phyloP scores from a whole-genome alignment of 2,329 filamentous ascomycete species.

The Ophiostoma himal-ulmi region DNA sequence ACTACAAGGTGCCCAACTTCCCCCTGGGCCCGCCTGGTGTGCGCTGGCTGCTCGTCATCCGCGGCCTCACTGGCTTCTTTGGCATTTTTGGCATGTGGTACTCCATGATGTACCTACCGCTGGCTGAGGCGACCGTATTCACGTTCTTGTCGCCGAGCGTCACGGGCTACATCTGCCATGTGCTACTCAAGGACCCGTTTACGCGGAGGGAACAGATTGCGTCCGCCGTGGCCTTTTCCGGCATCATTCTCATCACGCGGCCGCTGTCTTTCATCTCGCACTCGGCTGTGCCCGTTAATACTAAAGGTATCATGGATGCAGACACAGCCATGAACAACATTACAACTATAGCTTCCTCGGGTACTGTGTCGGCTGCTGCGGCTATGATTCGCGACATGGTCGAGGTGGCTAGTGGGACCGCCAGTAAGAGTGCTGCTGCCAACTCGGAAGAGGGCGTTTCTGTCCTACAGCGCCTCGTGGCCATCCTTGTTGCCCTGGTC shows the following conservation, averaged over 20 bases:
- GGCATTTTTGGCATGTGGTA: slow-evolving; percentile 73
- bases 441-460: slow-evolving; percentile 8
- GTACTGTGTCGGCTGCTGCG: neutral
- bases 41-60: slow-evolving; percentile 55
- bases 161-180: slow-evolving; percentile 72
- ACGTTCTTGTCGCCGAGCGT: slow-evolving; percentile 79
- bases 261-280: slow-evolving; percentile 42
- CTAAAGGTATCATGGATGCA: neutral
- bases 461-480: slow-evolving; percentile 25
- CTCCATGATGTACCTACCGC: slow-evolving; percentile 65
- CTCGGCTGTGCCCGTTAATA: slow-evolving; percentile 11
- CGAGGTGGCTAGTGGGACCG: neutral
- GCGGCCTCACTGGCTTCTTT: slow-evolving; percentile 40
- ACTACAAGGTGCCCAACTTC: slow-evolving; percentile 58
- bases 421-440: neutral
- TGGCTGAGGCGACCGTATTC: slow-evolving; percentile 83
- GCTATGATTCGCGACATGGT: neutral
- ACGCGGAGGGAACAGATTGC: slow-evolving; percentile 71
- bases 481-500: slow-evolving; percentile 49
- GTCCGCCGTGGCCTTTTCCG: slow-evolving; percentile 65
- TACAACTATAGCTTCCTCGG: neutral
- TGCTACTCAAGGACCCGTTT: slow-evolving; percentile 70
- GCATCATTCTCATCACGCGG: slow-evolving; percentile 76
- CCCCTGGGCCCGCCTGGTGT: slow-evolving; percentile 64
- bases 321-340: neutral